Evolutionary conservation across 2,329 filamentous ascomycete species (phyloP).

Genomic region (Apiospora sp.): DNA sequence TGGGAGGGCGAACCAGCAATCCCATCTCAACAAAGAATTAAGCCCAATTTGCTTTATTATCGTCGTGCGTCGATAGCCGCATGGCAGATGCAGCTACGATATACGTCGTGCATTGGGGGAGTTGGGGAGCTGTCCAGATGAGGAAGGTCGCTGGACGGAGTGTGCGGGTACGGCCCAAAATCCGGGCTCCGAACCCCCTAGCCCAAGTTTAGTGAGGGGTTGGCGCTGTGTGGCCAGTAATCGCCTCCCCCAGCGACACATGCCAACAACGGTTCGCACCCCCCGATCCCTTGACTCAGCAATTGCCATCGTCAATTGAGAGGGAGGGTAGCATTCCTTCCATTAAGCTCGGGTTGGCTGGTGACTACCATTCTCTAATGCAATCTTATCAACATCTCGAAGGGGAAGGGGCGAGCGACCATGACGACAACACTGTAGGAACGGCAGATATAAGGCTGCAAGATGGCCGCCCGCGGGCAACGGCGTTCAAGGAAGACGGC

Average conservation of each 20-base stretch:
- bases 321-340: neutral
- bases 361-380: neutral
- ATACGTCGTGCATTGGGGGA: neutral
- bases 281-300: neutral
- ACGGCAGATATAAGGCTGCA: neutral
- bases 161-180: neutral
- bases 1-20: neutral
- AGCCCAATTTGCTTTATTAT: neutral
- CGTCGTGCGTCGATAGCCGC: neutral
- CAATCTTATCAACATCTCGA: neutral
- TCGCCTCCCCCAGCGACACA: neutral
- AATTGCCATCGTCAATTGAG: neutral
- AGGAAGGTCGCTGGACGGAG: neutral
- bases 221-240: constrained; percentile 7
- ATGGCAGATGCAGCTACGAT: neutral
- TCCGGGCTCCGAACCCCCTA: neutral
- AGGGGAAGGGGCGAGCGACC: neutral
- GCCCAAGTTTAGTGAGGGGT: neutral
- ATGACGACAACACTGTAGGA: neutral
- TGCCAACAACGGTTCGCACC: neutral
- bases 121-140: neutral
- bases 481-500: neutral
- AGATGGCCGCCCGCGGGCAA: neutral
- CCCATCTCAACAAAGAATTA: neutral
- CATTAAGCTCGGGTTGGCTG: neutral